Base-by-base conservation (phyloP, 2,329 filamentous ascomycete genomes). In the Falciphora oryzae region DNA sequence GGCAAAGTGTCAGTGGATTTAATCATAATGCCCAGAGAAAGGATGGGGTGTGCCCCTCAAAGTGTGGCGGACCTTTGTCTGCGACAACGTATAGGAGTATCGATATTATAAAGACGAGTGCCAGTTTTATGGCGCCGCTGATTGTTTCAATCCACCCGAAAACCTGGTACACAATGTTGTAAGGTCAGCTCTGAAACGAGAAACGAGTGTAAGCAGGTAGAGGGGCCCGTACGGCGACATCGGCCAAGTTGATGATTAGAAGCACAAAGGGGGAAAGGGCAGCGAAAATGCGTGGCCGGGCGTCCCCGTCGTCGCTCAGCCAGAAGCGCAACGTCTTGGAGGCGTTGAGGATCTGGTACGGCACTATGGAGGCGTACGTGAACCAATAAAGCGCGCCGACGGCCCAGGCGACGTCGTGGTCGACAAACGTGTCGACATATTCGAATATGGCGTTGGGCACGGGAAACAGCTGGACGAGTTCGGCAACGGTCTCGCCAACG, bases 131-230 rank as follows among this genome's bases (percentile, higher is more conserved):
- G 3, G 66, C 25, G 14, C 70, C 70, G 22, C 70, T 68, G 14
- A 68, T 56, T 22, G 68, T 69, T 64, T 70, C 70, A 1, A 71
- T 63, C 64, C 65, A 67, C n/a, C 70, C 70, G n/a, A 70, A 71
- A 27, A 66, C 68, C 69, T 71, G 8, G 32, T 2, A 4, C 13
- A 14, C 32, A 35, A 35, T 5, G 32, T 10, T 35, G 32, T 11
- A 14, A 11, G 4, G 8, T 35, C 13, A 35, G 32, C 32, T 14
- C 13, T 11, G 32, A 35, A 10, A 31, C 25, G 2, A 31, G 31
- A 11, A 11, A 25, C 4, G 7, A n/a, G 65, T 13, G 67, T 60
- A 25, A 27, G 6, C 57, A 35, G 25, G n/a, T 2, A 29, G 29
- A 29, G 29, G 32, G 31, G 2, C 25, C 38, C 32, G 8, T 2